Base-by-base conservation (phyloP, 2,329 filamentous ascomycete species). In the Ophiostoma quercus region DNA sequence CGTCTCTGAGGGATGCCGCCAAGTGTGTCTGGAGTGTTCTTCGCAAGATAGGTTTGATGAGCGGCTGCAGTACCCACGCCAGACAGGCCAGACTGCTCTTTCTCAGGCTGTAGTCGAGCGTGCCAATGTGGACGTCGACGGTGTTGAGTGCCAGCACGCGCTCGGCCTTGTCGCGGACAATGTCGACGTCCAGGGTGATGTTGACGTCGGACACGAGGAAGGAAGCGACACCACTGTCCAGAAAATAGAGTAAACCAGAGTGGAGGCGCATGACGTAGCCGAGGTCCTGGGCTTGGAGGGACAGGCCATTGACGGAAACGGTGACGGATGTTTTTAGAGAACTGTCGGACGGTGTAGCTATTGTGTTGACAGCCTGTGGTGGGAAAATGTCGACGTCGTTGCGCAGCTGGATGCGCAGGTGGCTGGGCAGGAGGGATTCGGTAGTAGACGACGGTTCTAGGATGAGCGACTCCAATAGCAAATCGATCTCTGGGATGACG, bases 151-250 rank as follows among this genome's bases (percentile, higher is more conserved):
- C 88, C 9, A 98, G 84, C 12, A 98, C 90, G 75, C 94, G 88
- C 75, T 97, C 94, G 2, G 96, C 79, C 1, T 85, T 84, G 73
- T 94, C 90, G 71, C 89, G 89, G 66, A 90, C 90, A 68, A 98
- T 87, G 76, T 96, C 93, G 0, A 97, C 81, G 74, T 97, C 92
- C 6, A 97, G 81, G 37, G 91, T 88, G 67, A 98, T 86, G 77
- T 97, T 94, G 71, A 97, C 88, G 22, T 94, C 94, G 77, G 97
- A 94, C 5, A 98, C 86, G 63, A 87, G 87, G 79, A 98, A 93
- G 39, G 90, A 92, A 5, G 91, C 92, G 66, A 97, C 91, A 3
- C 94, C 94, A 77, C 93, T 86, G 75, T 97, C 93, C 1, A 87
- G 86, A 39, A 97, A 83, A 32, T 88, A 88, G 67, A 96, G 82